phyloP scores from a whole-genome alignment of 2,329 filamentous ascomycete species.

The Truncatella angustata region DNA sequence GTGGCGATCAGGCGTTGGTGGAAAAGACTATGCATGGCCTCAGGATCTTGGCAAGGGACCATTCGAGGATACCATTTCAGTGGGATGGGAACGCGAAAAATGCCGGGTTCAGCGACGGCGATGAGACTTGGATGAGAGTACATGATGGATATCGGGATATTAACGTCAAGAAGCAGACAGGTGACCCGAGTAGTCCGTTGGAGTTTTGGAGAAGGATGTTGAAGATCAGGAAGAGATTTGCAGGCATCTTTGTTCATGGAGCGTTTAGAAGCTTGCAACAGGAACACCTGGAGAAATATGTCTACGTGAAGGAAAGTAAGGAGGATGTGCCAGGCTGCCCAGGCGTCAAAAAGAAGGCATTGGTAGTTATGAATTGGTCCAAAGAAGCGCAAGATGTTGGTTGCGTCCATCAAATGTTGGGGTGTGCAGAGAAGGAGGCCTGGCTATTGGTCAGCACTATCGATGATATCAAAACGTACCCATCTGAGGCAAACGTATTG shows the following conservation, averaged over 20 bases:
- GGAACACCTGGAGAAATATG: constrained; percentile 52
- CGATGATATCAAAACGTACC: not conserved
- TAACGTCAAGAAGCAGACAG: constrained; percentile 52
- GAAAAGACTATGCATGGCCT: constrained; percentile 50
- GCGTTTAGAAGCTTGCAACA: constrained; percentile 54
- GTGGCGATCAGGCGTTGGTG: constrained; percentile 33
- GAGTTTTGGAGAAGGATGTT: constrained; percentile 59
- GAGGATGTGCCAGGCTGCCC: constrained; percentile 9
- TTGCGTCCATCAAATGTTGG: constrained; percentile 23
- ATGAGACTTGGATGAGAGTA: constrained; percentile 65
- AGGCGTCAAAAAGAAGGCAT: constrained; percentile 25
- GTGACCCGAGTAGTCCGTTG: constrained; percentile 48
- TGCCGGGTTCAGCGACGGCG: constrained; percentile 56
- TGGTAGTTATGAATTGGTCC: constrained; percentile 48
- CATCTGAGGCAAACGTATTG: constrained; percentile 10
- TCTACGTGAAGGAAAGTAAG: constrained; percentile 45
- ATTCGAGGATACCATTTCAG: constrained; percentile 64
- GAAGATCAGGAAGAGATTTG: constrained; percentile 49
- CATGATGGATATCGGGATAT: constrained; percentile 56
- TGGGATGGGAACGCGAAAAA: constrained; percentile 55
- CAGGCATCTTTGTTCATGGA: constrained; percentile 61
- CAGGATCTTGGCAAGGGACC: constrained; percentile 59
- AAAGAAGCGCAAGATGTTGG: constrained; percentile 26
- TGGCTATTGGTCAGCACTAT: constrained; percentile 27
- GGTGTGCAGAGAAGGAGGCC: constrained; percentile 15